Evolutionary conservation across 228 moss, liverwort and hornwort genomes (phyloP), one percentile per base, ranked within the genome.

Genomic region (Sphagnum magellanicum): DNA sequence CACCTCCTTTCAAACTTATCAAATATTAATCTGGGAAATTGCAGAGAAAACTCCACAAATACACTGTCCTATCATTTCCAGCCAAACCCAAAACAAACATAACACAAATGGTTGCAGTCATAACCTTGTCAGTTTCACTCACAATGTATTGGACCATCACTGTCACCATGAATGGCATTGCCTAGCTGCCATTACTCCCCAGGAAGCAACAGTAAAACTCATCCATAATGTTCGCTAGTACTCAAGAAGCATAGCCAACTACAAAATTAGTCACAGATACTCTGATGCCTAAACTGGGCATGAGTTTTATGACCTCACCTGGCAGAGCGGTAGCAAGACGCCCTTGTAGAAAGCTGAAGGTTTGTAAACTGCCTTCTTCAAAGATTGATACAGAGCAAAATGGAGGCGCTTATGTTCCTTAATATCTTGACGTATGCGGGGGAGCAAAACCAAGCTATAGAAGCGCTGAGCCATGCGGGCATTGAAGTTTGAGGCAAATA

Each of bases 281-380:
- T 32, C 32, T 32, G 32, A 32, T 32, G 32, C 32, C 46, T 57
- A 59, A 46, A 69, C 16, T 60, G 46, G 59, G 50, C 67, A 51
- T 17, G 50, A 50, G 50, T 13, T 62, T 15, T 62, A 16, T 62
- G 51, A 52, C 67, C 47, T 71, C 76, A 96, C 96, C 87, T 98
- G 93, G 72, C 98, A 98, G 47, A 98, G 89, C 8, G 94, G 89
- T 68, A 98, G 79, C 15, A 98, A 75, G 71, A 98, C 77, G 66
- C 98, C 98, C 73, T 93, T 94, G 77, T 89, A 98, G 67, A 98
- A 98, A 8, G 98, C 98, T 9, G 98, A 91, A 7, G 94, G 98
- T 63, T 98, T 98, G 61, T 94, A 98, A 47, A 98, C 84, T 62
- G 98, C 94, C 78, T 98, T 98, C 67, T 94, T 98, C 71, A 98